These are phyloP conservation scores for Aureobasidium sp. DNA, from an alignment of 2,329 filamentous ascomycete species.

Conservation along the genomic window DNA sequence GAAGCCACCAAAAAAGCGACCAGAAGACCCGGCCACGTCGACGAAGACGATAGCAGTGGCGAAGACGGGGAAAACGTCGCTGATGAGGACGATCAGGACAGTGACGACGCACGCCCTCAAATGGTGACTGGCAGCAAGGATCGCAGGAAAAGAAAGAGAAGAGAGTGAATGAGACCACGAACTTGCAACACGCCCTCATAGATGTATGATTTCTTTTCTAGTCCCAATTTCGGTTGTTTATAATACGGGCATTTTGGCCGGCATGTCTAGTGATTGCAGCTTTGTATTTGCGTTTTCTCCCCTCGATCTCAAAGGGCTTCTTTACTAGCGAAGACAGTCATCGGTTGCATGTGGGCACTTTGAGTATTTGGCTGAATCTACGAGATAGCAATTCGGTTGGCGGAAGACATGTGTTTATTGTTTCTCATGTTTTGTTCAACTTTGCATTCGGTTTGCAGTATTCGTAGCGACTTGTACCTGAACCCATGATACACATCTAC, in stretches of 20 bases:
- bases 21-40: conserved; percentile 31
- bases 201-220: conserved; percentile 11
- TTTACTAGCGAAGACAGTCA: neutral
- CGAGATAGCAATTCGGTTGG: neutral
- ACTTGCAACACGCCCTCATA: neutral
- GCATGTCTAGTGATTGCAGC: neutral
- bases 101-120: conserved; percentile 7
- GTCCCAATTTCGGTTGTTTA: conserved; percentile 9
- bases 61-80: conserved; percentile 37
- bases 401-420: neutral
- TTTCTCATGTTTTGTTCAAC: neutral
- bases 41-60: conserved; percentile 32
- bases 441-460: neutral
- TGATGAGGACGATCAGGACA: conserved; percentile 73
- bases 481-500: neutral
- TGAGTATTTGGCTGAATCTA: neutral
- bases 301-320: neutral
- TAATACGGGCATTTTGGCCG: conserved; percentile 11
- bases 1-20: conserved; percentile 42
- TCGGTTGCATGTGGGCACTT: neutral
- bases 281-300: neutral
- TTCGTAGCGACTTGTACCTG: neutral
- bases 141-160: conserved; percentile 14
- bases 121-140: neutral
- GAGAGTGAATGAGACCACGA: conserved; percentile 13